phyloP scores from a whole-genome alignment of 208 protist species.

The Leishmania gerbilli region DNA sequence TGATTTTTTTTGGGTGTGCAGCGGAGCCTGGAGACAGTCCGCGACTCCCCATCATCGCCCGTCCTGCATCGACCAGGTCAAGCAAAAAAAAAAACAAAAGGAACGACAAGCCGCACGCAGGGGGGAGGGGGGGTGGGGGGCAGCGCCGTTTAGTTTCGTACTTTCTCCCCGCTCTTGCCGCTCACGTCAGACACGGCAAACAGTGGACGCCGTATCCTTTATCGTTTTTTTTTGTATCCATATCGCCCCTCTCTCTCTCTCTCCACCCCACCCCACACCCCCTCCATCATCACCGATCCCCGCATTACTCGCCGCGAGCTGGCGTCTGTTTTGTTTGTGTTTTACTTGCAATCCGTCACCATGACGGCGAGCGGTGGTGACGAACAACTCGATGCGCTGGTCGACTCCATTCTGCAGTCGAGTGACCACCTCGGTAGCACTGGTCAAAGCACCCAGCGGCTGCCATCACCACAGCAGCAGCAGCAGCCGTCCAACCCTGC shows the following conservation, averaged over 20 bases:
- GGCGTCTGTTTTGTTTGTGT: background rate
- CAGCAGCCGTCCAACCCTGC: background rate
- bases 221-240: background rate
- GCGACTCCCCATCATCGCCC: background rate
- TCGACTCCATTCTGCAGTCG: slow-evolving; percentile 33
- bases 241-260: background rate
- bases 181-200: background rate
- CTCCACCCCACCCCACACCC: background rate
- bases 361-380: background rate
- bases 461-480: slow-evolving; percentile 4
- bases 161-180: background rate
- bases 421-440: background rate
- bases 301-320: background rate
- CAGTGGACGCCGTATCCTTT: background rate
- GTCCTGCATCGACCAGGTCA: background rate
- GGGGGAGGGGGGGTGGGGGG: background rate
- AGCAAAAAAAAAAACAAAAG: background rate
- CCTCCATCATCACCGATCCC: background rate
- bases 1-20: background rate
- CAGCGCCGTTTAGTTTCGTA: background rate
- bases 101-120: background rate
- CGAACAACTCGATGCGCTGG: slow-evolving; percentile 24
- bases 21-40: background rate
- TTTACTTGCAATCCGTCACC: background rate
- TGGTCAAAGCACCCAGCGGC: background rate